Conservation (phyloP, 2,329 filamentous ascomycete genomes). For the Chlorencoelia australis region DNA sequence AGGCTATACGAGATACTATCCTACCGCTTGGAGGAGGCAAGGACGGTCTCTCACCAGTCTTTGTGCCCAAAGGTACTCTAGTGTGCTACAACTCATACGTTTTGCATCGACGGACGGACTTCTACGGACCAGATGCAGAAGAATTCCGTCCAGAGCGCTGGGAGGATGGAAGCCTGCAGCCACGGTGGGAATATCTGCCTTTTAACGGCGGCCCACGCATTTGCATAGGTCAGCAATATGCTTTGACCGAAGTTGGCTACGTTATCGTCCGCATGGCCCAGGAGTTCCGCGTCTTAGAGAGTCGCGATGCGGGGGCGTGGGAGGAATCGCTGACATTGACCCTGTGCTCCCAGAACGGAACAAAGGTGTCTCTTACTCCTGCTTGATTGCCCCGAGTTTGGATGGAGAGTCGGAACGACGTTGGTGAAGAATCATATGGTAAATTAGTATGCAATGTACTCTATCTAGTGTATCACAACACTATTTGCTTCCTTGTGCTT, state of each 20-base stretch:
- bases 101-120: conserved; percentile 30
- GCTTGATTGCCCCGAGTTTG: background rate
- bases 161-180: conserved; percentile 22
- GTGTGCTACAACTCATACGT: conserved; percentile 14
- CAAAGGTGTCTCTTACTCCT: background rate
- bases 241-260: conserved; percentile 8
- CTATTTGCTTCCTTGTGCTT: too few relatives aligned
- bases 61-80: conserved; percentile 16
- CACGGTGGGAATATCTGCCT: conserved; percentile 45
- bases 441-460: too few relatives aligned
- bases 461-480: too few relatives aligned
- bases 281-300: conserved; percentile 32
- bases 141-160: conserved; percentile 33
- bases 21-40: conserved; percentile 25
- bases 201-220: conserved; percentile 64
- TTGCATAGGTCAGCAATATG: conserved; percentile 44
- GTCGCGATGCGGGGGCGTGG: conserved; percentile 5
- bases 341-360: conserved; percentile 3
- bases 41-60: conserved; percentile 20
- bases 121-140: conserved; percentile 31
- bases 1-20: conserved; percentile 13
- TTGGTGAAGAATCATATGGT: too few relatives aligned
- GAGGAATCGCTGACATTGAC: conserved; percentile 2
- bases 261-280: conserved; percentile 9
- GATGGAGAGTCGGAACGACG: too few relatives aligned